phyloP scores from a whole-genome alignment of 257 asterid genomes.

The Nicotiana sylvestris region DNA sequence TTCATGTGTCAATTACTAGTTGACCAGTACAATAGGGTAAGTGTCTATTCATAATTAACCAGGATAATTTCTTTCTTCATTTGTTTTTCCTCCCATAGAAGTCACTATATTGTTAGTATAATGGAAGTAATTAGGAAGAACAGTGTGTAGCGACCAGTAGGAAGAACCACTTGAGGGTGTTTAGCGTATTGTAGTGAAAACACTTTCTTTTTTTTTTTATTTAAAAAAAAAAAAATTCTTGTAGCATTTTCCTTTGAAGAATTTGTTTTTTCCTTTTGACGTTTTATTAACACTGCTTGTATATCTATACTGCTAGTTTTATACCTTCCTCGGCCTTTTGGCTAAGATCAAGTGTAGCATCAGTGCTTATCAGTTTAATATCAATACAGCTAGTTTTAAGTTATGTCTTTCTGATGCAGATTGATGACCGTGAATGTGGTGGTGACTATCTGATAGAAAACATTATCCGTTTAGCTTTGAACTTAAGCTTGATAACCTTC shows the following conservation, averaged over 20 bases:
- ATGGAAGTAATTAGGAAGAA: neutral
- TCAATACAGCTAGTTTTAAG: neutral
- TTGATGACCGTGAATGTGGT: neutral
- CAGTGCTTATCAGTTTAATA: slow-evolving; percentile 18
- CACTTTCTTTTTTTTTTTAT: neutral
- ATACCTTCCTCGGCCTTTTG: slow-evolving; percentile 28
- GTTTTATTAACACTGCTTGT: neutral
- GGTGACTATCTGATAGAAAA: neutral
- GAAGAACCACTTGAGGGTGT: neutral
- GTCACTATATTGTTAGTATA: neutral
- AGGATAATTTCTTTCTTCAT: neutral
- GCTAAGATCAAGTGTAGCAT: slow-evolving; percentile 24
- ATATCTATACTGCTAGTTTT: neutral
- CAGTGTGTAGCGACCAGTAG: neutral
- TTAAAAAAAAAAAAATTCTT: neutral
- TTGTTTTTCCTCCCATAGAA: neutral
- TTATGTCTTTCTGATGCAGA: neutral
- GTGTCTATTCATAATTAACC: neutral
- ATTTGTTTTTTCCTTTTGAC: neutral
- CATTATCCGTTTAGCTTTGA: neutral
- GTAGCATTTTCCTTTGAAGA: neutral
- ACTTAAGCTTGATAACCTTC: neutral
- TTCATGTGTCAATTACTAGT: neutral
- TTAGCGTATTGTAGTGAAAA: neutral
- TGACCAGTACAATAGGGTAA: neutral